Percentiles rank a stretch among this genome's conserved stretches.
phyloP scores from a whole-genome alignment of 2,329 filamentous ascomycete genomes.

The Trichophyton verrucosum region DNA sequence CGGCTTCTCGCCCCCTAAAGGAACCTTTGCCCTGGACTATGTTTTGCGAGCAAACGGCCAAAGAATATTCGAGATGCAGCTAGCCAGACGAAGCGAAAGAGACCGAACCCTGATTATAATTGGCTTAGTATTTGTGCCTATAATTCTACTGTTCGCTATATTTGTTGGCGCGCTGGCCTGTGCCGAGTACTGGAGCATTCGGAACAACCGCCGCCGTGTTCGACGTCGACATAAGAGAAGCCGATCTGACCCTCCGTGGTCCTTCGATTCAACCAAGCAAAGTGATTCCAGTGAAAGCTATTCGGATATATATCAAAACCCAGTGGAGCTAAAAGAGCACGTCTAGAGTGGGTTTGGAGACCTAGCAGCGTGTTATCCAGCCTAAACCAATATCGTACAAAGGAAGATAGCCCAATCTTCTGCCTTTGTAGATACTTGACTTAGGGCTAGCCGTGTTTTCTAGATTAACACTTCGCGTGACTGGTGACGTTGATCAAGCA shows the following conservation, averaged over 20 bases:
- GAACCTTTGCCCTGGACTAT: neutral
- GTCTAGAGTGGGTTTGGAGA: slow-evolving; percentile 6
- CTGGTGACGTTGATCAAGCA: neutral
- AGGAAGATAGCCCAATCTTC: neutral
- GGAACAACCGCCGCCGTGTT: slow-evolving; percentile 16
- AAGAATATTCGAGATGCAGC: slow-evolving; percentile 1
- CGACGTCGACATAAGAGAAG: slow-evolving; percentile 20
- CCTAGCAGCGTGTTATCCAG: neutral
- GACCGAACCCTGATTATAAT: slow-evolving; percentile 25
- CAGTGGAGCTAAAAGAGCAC: slow-evolving; percentile 15
- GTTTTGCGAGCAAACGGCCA: neutral
- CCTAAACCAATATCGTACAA: neutral
- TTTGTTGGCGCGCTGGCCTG: slow-evolving; percentile 29
- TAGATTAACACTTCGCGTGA: neutral
- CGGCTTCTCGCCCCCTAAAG: neutral
- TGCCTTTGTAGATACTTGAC: neutral
- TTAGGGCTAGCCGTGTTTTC: neutral
- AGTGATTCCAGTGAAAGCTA: slow-evolving; percentile 20
- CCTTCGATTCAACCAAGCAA: slow-evolving; percentile 19
- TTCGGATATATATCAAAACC: slow-evolving; percentile 18
- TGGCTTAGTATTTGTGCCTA: slow-evolving; percentile 37
- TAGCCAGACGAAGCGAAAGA: slow-evolving; percentile 8
- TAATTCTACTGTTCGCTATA: slow-evolving; percentile 31
- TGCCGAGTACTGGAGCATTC: slow-evolving; percentile 24
- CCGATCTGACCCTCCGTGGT: slow-evolving; percentile 23